Percentiles rank a stretch among this genome's conserved stretches.
Evolutionary conservation across 177 flowering plant genomes (phyloP).

Genomic region (Vitis hybrid): DNA sequence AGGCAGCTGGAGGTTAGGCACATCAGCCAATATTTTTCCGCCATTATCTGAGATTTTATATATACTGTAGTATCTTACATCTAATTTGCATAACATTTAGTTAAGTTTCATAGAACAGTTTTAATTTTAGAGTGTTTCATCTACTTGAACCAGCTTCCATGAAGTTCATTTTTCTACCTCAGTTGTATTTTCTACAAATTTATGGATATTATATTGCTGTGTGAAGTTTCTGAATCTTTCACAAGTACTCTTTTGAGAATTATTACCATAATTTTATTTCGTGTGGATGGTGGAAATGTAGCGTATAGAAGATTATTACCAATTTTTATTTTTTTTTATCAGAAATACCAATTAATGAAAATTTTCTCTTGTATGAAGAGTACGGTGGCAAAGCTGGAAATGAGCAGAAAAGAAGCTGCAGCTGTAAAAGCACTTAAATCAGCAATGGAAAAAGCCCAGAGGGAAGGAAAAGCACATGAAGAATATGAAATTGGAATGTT

Average conservation of each 20-base stretch:
- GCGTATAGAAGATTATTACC: too few species aligned
- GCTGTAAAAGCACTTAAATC: conserved; percentile 15
- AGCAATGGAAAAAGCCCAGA: conserved; percentile 7
- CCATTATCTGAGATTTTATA: not conserved
- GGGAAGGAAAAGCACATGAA: conserved; percentile 18
- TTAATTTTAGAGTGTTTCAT: too few species aligned
- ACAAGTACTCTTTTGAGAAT: too few species aligned
- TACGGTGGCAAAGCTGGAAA: conserved; percentile 32
- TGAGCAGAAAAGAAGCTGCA: conserved; percentile 33
- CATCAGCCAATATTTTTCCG: not conserved
- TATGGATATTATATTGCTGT: too few species aligned
- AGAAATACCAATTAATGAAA: not conserved
- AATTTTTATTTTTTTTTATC: too few species aligned
- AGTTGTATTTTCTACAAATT: too few species aligned
- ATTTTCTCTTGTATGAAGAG: conserved; percentile 7
- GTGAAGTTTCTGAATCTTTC: too few species aligned
- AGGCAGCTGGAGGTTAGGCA: conserved; percentile 27
- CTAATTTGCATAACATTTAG: too few species aligned
- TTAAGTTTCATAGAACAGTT: too few species aligned
- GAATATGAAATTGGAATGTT: conserved; percentile 42
- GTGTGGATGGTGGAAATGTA: too few species aligned
- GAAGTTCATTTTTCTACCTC: too few species aligned
- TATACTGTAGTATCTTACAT: not conserved
- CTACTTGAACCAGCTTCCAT: too few species aligned
- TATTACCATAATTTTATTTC: not conserved